Conservation (phyloP, 805 yeast genomes). For the Saccharomyces eubayanus region DNA sequence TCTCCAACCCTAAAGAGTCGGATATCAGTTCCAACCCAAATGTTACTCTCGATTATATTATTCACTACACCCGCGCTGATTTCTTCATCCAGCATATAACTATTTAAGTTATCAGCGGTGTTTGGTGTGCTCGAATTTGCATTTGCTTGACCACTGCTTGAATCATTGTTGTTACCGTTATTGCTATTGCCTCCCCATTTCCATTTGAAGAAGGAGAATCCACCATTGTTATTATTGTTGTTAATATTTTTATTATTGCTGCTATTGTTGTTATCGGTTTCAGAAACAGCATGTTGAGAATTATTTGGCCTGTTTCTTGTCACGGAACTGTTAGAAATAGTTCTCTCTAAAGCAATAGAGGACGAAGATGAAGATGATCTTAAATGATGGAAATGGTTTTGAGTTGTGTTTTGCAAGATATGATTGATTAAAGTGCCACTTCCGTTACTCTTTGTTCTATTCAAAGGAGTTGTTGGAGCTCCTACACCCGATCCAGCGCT, state of each 20-base stretch:
- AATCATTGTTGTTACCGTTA: constrained; percentile 11
- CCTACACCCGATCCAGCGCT: background rate
- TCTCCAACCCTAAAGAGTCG: constrained; percentile 42
- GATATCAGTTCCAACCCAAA: constrained; percentile 46
- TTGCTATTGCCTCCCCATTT: constrained; percentile 31
- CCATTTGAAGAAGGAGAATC: constrained; percentile 36
- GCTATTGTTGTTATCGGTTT: constrained; percentile 2
- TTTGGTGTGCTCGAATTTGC: constrained; percentile 9
- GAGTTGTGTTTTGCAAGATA: background rate
- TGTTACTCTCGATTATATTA: constrained; percentile 32
- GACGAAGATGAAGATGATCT: background rate
- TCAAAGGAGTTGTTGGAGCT: background rate
- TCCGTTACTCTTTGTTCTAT: background rate
- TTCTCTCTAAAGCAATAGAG: background rate
- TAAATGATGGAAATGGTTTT: constrained; percentile 10
- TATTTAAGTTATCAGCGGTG: constrained; percentile 12
- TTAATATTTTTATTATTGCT: constrained; percentile 1
- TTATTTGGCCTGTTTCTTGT: background rate
- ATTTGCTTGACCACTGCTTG: constrained; percentile 2
- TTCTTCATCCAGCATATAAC: constrained; percentile 24
- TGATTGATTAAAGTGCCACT: background rate
- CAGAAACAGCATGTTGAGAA: background rate
- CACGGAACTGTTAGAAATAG: background rate
- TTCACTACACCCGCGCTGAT: background rate
- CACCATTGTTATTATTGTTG: constrained; percentile 11